Conservation (phyloP, 1,284 basidiomycete species). For the Ganoderma lucidum region DNA sequence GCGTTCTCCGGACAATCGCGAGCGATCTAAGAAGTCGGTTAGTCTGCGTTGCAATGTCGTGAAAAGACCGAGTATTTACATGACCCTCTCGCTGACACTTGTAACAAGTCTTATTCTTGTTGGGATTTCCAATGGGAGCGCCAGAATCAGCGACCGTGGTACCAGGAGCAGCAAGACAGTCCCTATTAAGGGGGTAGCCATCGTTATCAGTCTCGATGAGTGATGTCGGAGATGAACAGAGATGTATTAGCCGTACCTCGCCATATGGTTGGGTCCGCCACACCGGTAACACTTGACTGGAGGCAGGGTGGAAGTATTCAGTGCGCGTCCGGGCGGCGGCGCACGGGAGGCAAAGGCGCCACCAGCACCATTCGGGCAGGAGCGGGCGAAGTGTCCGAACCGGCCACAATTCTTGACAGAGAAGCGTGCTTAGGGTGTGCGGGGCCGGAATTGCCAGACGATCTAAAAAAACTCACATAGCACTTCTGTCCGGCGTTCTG, state of each 20-base stretch:
- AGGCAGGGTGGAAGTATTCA: conserved; percentile 80
- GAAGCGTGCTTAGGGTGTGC: conserved; percentile 81
- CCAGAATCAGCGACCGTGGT: conserved; percentile 55
- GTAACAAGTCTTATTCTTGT: conserved; percentile 83
- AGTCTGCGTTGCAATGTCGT: background rate
- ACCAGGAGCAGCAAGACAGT: conserved; percentile 80
- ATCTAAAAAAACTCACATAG: conserved; percentile 64
- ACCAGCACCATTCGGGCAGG: conserved; percentile 64
- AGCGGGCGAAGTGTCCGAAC: conserved; percentile 81
- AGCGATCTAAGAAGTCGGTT: conserved; percentile 62
- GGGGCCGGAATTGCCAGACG: conserved; percentile 31
- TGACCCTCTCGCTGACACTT: conserved; percentile 88
- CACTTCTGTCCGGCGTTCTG: conserved; percentile 77
- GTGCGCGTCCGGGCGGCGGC: conserved; percentile 73
- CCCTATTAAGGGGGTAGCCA: conserved; percentile 49
- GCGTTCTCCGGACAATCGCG: conserved; percentile 77
- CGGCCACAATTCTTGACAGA: conserved; percentile 74
- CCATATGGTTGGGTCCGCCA: conserved; percentile 84
- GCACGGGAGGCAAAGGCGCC: conserved; percentile 66
- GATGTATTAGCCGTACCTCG: conserved; percentile 54
- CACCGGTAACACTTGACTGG: conserved; percentile 87
- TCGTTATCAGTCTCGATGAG: conserved; percentile 5
- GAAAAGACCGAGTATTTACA: conserved; percentile 52
- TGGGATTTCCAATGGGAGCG: conserved; percentile 45
- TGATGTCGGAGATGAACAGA: conserved; percentile 6